Percentiles rank a stretch among this genome's conserved stretches.
phyloP scores from a whole-genome alignment of 2,329 filamentous ascomycete species.

The Fusarium ambrosium region DNA sequence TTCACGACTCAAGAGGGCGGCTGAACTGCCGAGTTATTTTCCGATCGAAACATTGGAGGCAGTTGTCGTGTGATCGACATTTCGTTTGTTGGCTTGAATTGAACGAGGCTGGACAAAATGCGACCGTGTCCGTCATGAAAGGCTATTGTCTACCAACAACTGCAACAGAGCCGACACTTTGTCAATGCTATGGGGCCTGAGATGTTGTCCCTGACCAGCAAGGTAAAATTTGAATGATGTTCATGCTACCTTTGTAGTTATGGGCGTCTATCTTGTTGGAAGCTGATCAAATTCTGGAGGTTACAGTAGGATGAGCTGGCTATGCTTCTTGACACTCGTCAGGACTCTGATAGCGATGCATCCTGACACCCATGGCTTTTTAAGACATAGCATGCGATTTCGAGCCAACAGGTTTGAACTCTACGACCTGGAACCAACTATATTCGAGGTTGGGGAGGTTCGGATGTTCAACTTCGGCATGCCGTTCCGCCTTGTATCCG shows the following conservation, averaged over 20 bases:
- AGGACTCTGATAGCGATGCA: neutral
- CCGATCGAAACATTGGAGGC: slow-evolving; percentile 34
- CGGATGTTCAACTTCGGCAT: neutral
- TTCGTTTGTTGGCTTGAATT: neutral
- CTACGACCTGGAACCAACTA: neutral
- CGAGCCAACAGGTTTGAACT: neutral
- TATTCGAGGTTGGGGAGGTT: neutral
- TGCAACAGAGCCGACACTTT: neutral
- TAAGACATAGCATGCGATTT: neutral
- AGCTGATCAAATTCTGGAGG: neutral
- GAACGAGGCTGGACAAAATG: slow-evolving; percentile 10
- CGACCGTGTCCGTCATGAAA: neutral
- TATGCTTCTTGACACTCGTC: neutral
- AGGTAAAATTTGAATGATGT: neutral
- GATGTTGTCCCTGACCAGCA: neutral
- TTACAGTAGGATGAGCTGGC: neutral
- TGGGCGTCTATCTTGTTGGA: neutral
- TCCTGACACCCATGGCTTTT: neutral
- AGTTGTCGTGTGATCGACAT: slow-evolving; percentile 9
- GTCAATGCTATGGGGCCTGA: neutral
- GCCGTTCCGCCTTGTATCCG: neutral
- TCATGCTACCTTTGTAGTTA: neutral
- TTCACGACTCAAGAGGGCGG: slow-evolving; percentile 8
- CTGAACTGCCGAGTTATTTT: slow-evolving; percentile 26
- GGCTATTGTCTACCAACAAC: neutral